Base-by-base conservation (phyloP, 768 basidiomycete species). In the Leccinellum albellum region DNA sequence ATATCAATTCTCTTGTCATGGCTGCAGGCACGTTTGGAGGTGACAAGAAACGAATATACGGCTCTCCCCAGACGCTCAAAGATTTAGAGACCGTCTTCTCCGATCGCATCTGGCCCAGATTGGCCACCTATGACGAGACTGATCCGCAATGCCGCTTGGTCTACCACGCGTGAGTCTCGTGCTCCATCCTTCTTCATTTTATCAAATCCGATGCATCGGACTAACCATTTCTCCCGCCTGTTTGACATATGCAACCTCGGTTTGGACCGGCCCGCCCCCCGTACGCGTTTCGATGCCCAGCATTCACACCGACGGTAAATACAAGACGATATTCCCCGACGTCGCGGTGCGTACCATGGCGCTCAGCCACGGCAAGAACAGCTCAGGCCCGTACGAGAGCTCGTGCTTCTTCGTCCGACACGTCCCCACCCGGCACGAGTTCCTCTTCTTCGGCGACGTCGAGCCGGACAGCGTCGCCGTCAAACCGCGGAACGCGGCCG, bases 361-460 rank as follows among this genome's bases (percentile, higher is more conserved):
- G 21, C 67, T 95, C 46, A 87, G 81, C 54, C 91, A 94, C 64
- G 92, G 94, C 12, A 75, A 76, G 58, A 82, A 82, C 66, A 64
- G 64, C 5, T 68, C 72, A 48, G 82, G 82, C 17, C 68, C 73
- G 33, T 94, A 97, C 72, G 79, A 86, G 15, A 89, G 89, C 14
- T 76, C 88, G 1, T 96, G 94, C 15, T 95, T 90, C 76, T 96
- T 96, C 70, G 72, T 98, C 63, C 82, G 85, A 14, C 82, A 89
- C 61, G 79, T 89, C 51, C 73, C 78, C 17, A 78, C 79, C 32
- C 70, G 70, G 1, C 79, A 76, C 48, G 91, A 96, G 70, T 86
- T 98, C 61, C 77, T 98, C 35, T 98, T 98, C 73, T 96, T 97
- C 64, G 96, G 96, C 1, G 94, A 96, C 72, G 87, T 97, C 58